These are phyloP conservation scores for Jaminaea rosea DNA, from an alignment of 1,284 basidiomycete species.

Conservation along the genomic window DNA sequence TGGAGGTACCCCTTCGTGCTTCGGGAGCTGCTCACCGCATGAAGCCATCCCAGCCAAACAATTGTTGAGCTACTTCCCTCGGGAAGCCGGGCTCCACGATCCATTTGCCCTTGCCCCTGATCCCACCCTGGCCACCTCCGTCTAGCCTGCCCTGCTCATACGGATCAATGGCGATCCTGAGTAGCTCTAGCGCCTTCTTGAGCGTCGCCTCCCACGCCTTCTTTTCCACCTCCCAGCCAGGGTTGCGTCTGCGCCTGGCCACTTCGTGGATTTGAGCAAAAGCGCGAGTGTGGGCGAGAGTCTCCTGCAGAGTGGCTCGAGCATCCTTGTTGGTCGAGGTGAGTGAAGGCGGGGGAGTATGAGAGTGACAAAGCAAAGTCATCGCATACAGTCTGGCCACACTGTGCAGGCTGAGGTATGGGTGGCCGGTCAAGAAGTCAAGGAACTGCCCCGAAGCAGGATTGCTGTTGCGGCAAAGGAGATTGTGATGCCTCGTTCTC, in stretches of 20 bases:
- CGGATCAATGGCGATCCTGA: slow-evolving; percentile 26
- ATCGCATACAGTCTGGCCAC: slow-evolving; percentile 60
- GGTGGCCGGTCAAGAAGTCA: slow-evolving; percentile 55
- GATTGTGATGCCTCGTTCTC: slow-evolving; percentile 56
- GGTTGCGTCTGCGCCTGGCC: slow-evolving; percentile 31
- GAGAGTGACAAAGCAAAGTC: slow-evolving; percentile 55
- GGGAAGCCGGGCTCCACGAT: slow-evolving; percentile 2
- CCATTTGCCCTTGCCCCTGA: slow-evolving; percentile 5
- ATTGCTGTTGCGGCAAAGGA: slow-evolving; percentile 68
- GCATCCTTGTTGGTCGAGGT: slow-evolving; percentile 19
- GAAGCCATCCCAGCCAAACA: slow-evolving; percentile 9
- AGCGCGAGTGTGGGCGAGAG: slow-evolving; percentile 17
- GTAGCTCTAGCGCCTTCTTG: slow-evolving; percentile 10
- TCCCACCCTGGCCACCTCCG: neutral
- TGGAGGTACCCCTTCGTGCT: slow-evolving; percentile 8
- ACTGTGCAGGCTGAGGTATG: slow-evolving; percentile 69
- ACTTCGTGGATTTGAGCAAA: slow-evolving; percentile 38
- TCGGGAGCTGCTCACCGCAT: slow-evolving; percentile 44
- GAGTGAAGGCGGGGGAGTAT: slow-evolving; percentile 44
- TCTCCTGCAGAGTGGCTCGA: slow-evolving; percentile 21
- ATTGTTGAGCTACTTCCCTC: neutral
- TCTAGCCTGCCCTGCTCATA: slow-evolving; percentile 6
- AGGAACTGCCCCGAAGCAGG: slow-evolving; percentile 57
- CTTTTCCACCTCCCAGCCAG: slow-evolving; percentile 31
- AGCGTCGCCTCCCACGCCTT: slow-evolving; percentile 17